phyloP scores from a whole-genome alignment of 2,329 filamentous ascomycete genomes.

The Dactylonectria estremocensis region DNA sequence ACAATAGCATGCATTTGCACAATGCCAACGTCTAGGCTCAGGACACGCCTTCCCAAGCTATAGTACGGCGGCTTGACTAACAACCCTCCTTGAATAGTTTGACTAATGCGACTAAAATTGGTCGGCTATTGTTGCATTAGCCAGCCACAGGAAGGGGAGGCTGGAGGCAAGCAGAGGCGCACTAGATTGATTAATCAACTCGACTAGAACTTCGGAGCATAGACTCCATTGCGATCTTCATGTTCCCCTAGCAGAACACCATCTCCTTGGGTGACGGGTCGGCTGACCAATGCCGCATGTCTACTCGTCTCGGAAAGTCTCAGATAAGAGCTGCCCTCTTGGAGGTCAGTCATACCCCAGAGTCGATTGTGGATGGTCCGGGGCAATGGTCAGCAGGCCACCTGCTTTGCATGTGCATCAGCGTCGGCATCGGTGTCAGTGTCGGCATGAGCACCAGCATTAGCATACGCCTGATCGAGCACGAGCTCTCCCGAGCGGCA shows the following conservation, averaged over 20 bases:
- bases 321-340: slow-evolving; percentile 18
- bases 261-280: not conserved
- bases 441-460: not conserved
- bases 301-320: slow-evolving; percentile 3
- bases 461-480: not conserved
- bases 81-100: no score
- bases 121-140: no score
- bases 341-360: slow-evolving; percentile 11
- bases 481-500: not conserved
- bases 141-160: no score
- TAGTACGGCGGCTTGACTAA: no score
- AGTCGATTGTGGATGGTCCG: not conserved
- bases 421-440: not conserved
- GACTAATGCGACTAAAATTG: no score
- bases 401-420: not conserved
- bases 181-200: no score
- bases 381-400: slow-evolving; percentile 16
- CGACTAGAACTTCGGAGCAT: no score
- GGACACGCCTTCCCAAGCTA: no score
- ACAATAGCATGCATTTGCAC: no score
- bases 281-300: slow-evolving; percentile 22
- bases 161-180: no score
- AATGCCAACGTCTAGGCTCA: no score
- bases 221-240: not conserved
- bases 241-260: not conserved